These are phyloP conservation scores for Spatholobus suberectus DNA, from an alignment of 306 rosid genomes.

Conservation along the genomic window DNA sequence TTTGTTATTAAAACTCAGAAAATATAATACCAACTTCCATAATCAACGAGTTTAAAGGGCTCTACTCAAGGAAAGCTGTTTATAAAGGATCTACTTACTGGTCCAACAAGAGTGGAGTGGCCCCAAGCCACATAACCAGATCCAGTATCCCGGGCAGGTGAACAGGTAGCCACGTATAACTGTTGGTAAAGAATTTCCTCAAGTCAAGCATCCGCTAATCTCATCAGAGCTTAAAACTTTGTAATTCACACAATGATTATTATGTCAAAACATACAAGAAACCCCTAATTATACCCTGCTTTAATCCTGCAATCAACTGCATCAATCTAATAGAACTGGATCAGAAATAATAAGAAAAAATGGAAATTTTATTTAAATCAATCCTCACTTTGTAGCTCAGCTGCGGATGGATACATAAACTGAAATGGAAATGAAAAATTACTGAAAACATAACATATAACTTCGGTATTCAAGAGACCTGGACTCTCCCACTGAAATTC, in stretches of 20 bases:
- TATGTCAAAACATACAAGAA: neutral
- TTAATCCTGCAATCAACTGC: constrained; percentile 30
- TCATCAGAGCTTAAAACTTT: constrained; percentile 16
- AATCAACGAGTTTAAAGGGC: constrained; percentile 1
- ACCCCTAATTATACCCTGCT: neutral
- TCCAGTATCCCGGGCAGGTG: constrained; percentile 91
- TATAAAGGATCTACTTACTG: constrained; percentile 64
- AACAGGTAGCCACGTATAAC: constrained; percentile 96
- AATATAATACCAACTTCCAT: neutral
- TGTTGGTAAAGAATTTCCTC: constrained; percentile 40
- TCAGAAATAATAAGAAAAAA: neutral
- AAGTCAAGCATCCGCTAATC: constrained; percentile 36
- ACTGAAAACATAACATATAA: neutral
- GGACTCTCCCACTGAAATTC: neutral
- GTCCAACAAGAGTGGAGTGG: constrained; percentile 97
- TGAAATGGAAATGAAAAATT: neutral
- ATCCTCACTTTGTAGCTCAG: neutral
- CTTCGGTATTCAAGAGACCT: neutral
- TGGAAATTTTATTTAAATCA: neutral
- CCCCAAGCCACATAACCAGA: constrained; percentile 98
- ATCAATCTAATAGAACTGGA: constrained; percentile 1
- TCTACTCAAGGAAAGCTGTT: constrained; percentile 28
- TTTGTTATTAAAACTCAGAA: constrained; percentile 12
- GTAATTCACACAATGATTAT: neutral
- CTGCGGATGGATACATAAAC: neutral